Evolutionary conservation across 2,329 filamentous ascomycete genomes (phyloP).

Genomic region (Penicillium sp.): DNA sequence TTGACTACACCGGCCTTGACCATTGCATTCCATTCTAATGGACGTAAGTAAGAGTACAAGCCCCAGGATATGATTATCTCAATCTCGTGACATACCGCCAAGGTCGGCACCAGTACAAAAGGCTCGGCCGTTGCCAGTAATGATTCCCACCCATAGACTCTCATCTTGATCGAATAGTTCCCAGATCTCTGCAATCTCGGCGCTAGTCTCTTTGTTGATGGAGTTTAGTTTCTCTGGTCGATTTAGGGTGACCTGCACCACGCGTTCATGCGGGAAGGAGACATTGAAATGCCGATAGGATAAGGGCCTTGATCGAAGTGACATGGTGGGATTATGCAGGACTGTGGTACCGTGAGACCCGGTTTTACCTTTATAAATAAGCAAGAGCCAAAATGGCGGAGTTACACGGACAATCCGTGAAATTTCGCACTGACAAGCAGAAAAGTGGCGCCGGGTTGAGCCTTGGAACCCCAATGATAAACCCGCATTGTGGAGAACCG

Average conservation of each 20-base stretch:
- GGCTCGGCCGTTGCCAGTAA: slow-evolving; percentile 63
- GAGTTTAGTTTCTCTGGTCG: slow-evolving; percentile 43
- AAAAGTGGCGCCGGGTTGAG: neutral
- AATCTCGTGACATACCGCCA: neutral
- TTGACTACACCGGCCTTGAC: slow-evolving; percentile 37
- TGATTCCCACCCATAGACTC: slow-evolving; percentile 59
- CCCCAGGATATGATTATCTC: neutral
- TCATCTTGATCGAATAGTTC: slow-evolving; percentile 65
- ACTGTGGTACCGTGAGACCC: neutral
- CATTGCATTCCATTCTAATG: slow-evolving; percentile 54
- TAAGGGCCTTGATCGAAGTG: slow-evolving; percentile 19
- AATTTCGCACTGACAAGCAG: neutral
- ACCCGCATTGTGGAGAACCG: neutral
- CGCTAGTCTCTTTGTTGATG: slow-evolving; percentile 43
- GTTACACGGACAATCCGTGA: neutral
- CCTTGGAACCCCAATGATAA: slow-evolving; percentile 1
- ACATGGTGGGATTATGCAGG: slow-evolving; percentile 16
- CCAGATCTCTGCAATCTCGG: slow-evolving; percentile 50
- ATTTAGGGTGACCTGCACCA: slow-evolving; percentile 45
- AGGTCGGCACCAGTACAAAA: slow-evolving; percentile 71
- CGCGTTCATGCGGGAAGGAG: slow-evolving; percentile 44
- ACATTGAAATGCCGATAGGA: slow-evolving; percentile 23
- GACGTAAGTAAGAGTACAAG: neutral
- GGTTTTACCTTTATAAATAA: neutral
- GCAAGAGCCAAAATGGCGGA: neutral